Evolutionary conservation across 148 eudicot species (phyloP), one percentile per base, ranked within the genome.

Genomic region (Fagopyrum homotropicum): DNA sequence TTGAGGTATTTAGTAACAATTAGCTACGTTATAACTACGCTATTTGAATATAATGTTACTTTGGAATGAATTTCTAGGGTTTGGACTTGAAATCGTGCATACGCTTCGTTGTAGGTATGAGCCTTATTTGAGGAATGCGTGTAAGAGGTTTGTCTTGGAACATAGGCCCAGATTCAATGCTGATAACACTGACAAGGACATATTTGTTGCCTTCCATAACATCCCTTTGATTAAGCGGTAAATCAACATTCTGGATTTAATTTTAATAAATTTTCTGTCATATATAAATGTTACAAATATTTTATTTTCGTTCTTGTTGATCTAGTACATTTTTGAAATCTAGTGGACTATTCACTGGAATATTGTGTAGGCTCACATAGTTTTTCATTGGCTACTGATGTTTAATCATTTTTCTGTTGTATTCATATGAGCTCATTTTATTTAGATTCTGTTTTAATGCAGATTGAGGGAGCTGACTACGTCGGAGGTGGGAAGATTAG

Each of bases 121-220:
- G 81, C 87, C 94, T 0, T 92, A 78, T 79, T 57, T 95, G 85
- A 95, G 79, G 86, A 89, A 83, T 81, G 94, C 99, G 45, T 95
- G 99, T 81, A 92, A 88, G 88, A 80, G 96, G 69, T 95, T 90
- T 76, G 92, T 90, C 51, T 88, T 85, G 89, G 99, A 88, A 55
- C 87, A 81, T 74, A 92, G 86, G 75, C 91, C 97, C 10, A 85
- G 88, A 3, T 86, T 90, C 72, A 78, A 85, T 63, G 81, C 94
- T 19, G 99, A 95, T 77, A 87, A 88, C 81, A 91, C 92, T 54
- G 89, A 90, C 79, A 90, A 90, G 79, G 99, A 92, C 59, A 83
- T 90, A 29, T 92, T 90, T 78, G 84, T 95, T 35, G 97, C 98
- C 51, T 92, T 95, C 76, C 88, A 78, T 75, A 95, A 95, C 73